Evolutionary conservation across 2,329 filamentous ascomycete species (phyloP).

Genomic region (Westerdykella aurantiaca): DNA sequence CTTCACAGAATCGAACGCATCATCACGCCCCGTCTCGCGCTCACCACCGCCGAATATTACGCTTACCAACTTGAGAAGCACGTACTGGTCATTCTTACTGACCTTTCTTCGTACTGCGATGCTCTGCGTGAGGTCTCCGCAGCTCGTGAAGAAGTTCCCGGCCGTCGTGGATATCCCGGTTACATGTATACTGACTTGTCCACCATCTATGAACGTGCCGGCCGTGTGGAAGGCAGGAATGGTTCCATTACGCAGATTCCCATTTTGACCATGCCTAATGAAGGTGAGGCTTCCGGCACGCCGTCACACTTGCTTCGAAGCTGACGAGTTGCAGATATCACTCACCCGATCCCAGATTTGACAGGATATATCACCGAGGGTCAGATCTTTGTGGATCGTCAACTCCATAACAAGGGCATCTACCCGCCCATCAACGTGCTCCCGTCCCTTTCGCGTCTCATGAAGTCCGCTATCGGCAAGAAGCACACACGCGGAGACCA

Average conservation of each 20-base stretch:
- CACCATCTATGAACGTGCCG: conserved; percentile 98
- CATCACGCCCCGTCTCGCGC: conserved; percentile 94
- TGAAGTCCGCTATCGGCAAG: conserved; percentile 99
- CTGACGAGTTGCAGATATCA: conserved; percentile 63
- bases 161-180: conserved; percentile 98
- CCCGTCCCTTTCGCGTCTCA: conserved; percentile 94
- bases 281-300: conserved; percentile 50
- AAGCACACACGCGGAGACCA: conserved; percentile 95
- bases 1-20: conserved; percentile 86
- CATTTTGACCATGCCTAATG: conserved; percentile 99
- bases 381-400: conserved; percentile 95
- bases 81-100: conserved; percentile 96
- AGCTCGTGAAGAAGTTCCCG: conserved; percentile 95
- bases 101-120: conserved; percentile 97
- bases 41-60: conserved; percentile 99
- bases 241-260: conserved; percentile 99
- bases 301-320: neutral
- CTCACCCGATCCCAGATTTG: conserved; percentile 96
- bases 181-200: conserved; percentile 99
- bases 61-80: conserved; percentile 99
- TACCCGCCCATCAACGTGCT: conserved; percentile 99
- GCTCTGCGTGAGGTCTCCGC: conserved; percentile 97
- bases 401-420: conserved; percentile 91
- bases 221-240: conserved; percentile 93
- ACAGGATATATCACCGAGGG: conserved; percentile 99